Conservation (phyloP, 768 basidiomycete genomes). For the Tulasnella sp. region DNA sequence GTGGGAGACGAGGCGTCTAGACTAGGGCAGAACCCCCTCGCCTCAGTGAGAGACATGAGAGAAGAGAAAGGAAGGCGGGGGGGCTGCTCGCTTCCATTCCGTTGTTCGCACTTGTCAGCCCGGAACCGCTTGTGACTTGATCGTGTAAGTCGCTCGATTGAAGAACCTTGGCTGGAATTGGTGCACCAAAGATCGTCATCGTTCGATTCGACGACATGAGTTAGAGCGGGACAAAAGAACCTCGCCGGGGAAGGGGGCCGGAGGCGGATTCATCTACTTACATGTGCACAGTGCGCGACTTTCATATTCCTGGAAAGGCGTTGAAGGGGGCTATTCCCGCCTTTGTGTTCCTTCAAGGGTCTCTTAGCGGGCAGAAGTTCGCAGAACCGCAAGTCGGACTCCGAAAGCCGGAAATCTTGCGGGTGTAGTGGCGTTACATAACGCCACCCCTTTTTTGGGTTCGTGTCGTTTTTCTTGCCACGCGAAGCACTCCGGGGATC, state of each 20-base stretch:
- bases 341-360: not conserved
- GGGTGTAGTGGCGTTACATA: not conserved
- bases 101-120: not conserved
- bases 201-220: not conserved
- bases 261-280: not conserved
- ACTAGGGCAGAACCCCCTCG: not conserved
- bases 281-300: not conserved
- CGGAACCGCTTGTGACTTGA: too few species aligned
- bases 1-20: not conserved
- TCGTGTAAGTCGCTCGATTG: constrained; percentile 5
- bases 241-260: too few species aligned
- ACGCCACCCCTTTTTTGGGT: not conserved
- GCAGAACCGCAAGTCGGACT: not conserved
- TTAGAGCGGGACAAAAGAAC: not conserved
- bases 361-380: not conserved
- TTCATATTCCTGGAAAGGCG: not conserved
- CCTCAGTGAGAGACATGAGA: not conserved
- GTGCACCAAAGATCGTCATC: not conserved
- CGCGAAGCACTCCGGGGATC: not conserved
- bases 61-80: not conserved
- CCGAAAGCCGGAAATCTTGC: not conserved
- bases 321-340: not conserved
- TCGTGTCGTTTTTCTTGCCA: not conserved
- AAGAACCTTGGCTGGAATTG: not conserved
- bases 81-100: not conserved